Base-by-base conservation (phyloP, 2,329 filamentous ascomycete genomes). In the Boeremia lycopersici region DNA sequence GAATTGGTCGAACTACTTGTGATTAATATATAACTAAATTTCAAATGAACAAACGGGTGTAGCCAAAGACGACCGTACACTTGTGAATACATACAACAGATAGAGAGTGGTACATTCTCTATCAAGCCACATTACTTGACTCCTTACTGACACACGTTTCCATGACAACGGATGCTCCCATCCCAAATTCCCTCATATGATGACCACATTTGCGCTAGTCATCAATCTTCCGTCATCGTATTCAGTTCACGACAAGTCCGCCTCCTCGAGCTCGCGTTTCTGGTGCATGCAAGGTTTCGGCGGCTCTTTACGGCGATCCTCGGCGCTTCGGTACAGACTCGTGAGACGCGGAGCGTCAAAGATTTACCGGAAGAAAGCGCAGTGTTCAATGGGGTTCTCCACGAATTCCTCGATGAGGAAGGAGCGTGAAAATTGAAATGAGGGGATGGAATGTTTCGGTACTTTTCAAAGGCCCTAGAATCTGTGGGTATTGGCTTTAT, bases 281-380 rank as follows among this genome's bases (percentile, higher is more conserved):
- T 49, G 52, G 47, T 30, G 46, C 46, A 23, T 10, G 7, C 13
- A 40, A n/a, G 19, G 47, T 50, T 50, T 50, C 52, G 42, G 36
- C 46, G 52, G 52, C 41, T 33, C 35, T 50, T 38, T 42, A 6
- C 52, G 46, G 52, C 46, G 41, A 46, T 55, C 36, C 6, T 55
- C 52, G 52, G 52, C 38, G 31, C 15, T 46, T 40, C 45, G 39
- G 51, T 36, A 39, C 28, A 6, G 10, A 25, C 8, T 17, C 3
- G 31, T 47, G 52, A 42, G 11, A 50, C 52, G n/a, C 25, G 23
- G n/a, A 23, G 23, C 11, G 52, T 41, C 13, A 17, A 42, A 19
- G 30, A 50, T 2, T 55, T 55, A 50, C 52, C 52, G 52, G 52
- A 46, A 43, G n/a, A 55, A 55, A 46, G 46, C 52, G 46, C 52